phyloP scores from a whole-genome alignment of 345 rosid species.

The Ceriops decandra region DNA sequence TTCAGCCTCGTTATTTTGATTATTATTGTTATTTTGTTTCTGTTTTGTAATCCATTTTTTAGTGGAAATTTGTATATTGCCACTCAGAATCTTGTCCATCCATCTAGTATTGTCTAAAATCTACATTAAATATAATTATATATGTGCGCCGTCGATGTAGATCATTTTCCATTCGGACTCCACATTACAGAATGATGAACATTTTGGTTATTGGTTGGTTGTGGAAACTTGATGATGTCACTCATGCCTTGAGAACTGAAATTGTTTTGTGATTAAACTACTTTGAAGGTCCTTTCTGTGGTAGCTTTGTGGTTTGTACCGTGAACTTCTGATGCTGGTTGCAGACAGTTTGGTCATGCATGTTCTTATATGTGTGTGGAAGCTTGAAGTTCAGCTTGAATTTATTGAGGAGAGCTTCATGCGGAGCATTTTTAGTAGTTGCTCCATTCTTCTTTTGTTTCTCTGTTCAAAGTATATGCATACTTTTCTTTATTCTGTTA shows the following conservation, averaged over 20 bases:
- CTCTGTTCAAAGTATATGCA: too few species aligned
- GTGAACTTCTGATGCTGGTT: background rate
- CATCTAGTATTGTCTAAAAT: background rate
- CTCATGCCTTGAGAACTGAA: too few species aligned
- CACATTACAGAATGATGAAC: too few species aligned
- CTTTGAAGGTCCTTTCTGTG: too few species aligned
- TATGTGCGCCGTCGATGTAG: too few species aligned
- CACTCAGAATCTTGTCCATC: too few species aligned
- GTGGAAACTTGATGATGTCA: too few species aligned
- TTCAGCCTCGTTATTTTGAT: background rate
- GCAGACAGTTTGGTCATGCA: background rate
- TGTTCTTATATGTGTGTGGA: background rate
- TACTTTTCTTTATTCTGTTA: background rate
- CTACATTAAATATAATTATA: too few species aligned
- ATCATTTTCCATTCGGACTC: too few species aligned
- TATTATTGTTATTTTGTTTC: background rate
- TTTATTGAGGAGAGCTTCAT: background rate
- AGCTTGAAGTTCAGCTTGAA: background rate
- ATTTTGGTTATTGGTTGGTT: too few species aligned
- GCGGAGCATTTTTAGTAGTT: background rate
- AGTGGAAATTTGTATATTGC: background rate
- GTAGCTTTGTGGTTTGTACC: too few species aligned
- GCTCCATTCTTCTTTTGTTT: background rate
- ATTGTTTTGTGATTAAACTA: too few species aligned
- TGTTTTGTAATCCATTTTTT: background rate